Evolutionary conservation across 805 yeast genomes (phyloP).

Genomic region (Wickerhamomyces alni): DNA sequence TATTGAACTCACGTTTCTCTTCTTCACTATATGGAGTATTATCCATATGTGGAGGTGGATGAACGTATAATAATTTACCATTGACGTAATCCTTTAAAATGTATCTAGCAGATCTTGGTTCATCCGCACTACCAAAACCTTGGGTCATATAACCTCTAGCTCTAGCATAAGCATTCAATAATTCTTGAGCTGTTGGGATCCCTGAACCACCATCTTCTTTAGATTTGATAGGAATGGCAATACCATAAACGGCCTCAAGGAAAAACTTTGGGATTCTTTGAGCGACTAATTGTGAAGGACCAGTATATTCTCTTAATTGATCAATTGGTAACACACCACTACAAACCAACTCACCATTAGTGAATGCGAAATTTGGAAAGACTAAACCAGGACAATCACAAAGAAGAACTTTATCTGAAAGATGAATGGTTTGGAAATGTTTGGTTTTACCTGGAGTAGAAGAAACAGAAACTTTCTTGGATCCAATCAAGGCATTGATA

Average conservation of each 20-base stretch:
- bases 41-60: constrained; percentile 77
- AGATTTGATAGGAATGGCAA: constrained; percentile 71
- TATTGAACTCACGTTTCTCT: constrained; percentile 62
- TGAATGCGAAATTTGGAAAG: constrained; percentile 94
- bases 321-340: constrained; percentile 99
- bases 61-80: constrained; percentile 79
- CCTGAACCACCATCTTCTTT: constrained; percentile 87
- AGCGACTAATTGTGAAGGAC: constrained; percentile 81
- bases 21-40: constrained; percentile 48
- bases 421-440: constrained; percentile 92
- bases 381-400: constrained; percentile 99
- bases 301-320: constrained; percentile 87
- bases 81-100: constrained; percentile 91
- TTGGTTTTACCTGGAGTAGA: constrained; percentile 98
- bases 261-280: constrained; percentile 84
- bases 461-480: constrained; percentile 97
- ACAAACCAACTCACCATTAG: constrained; percentile 94
- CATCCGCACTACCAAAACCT: constrained; percentile 96
- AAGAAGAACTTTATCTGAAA: constrained; percentile 74
- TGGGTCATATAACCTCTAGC: constrained; percentile 98
- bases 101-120: constrained; percentile 88
- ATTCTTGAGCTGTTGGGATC: constrained; percentile 81
- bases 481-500: constrained; percentile 91
- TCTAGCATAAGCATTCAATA: constrained; percentile 87
- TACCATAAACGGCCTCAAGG: constrained; percentile 90